Percentiles rank a stretch among this genome's conserved stretches.
Evolutionary conservation across 768 basidiomycete species (phyloP).

Genomic region (Phylloporus rhodoxanthus): DNA sequence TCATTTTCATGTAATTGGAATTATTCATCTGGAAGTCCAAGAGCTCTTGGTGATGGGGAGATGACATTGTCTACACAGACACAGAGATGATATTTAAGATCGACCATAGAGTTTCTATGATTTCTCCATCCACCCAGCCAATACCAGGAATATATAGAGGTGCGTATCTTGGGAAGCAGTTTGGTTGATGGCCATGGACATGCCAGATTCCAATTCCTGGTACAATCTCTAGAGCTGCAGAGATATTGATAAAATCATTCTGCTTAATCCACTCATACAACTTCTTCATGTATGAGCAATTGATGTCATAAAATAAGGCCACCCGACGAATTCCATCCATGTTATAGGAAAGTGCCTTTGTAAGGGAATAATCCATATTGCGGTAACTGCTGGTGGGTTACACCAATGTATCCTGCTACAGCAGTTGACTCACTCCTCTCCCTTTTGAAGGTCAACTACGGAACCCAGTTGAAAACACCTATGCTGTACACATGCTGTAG

Average conservation of each 20-base stretch:
- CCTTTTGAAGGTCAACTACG: not conserved
- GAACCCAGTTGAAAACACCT: not conserved
- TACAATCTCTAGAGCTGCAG: not conserved
- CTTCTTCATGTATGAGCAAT: too few relatives aligned
- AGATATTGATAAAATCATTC: not conserved
- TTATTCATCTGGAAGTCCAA: not conserved
- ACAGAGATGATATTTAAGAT: not conserved
- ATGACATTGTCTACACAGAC: too few relatives aligned
- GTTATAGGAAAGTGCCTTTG: not conserved
- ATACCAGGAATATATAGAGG: too few relatives aligned
- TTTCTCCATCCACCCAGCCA: conserved; percentile 2
- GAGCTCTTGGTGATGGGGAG: not conserved
- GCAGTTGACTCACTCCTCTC: not conserved
- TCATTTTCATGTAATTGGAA: not conserved
- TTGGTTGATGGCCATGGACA: conserved; percentile 13
- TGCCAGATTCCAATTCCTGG: conserved; percentile 23
- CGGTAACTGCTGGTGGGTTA: not conserved
- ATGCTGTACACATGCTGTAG: not conserved
- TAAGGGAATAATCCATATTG: conserved; percentile 8
- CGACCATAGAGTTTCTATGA: conserved; percentile 6
- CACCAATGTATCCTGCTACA: too few relatives aligned
- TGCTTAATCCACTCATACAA: not conserved
- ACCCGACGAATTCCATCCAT: not conserved
- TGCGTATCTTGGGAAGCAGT: not conserved
- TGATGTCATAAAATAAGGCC: conserved; percentile 1